A percentile compares a stretch with the other conserved stretches of the same genome.
Conservation (phyloP, 805 yeast genomes). For the Saturnispora quitensis region DNA sequence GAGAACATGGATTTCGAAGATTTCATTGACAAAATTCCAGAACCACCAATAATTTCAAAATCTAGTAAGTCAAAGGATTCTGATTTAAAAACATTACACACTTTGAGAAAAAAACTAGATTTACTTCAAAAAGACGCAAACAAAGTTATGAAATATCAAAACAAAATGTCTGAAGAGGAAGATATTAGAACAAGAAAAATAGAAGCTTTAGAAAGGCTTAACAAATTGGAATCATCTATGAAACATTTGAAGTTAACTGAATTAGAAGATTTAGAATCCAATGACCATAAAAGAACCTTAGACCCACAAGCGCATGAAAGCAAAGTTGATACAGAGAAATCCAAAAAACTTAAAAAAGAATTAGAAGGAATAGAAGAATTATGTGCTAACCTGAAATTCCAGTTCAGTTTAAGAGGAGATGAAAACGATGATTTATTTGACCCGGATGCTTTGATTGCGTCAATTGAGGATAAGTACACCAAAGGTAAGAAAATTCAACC, state of each 20-base stretch:
- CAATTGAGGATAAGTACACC: slow-evolving; percentile 23
- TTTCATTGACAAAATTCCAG: slow-evolving; percentile 14
- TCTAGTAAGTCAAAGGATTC: slow-evolving; percentile 27
- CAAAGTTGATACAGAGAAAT: slow-evolving; percentile 12
- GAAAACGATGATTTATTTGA: slow-evolving; percentile 12
- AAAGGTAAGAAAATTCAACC: slow-evolving; percentile 22
- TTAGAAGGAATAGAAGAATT: slow-evolving; percentile 20
- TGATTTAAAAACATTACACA: slow-evolving; percentile 47
- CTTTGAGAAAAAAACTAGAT: slow-evolving; percentile 48
- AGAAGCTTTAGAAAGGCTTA: slow-evolving; percentile 62
- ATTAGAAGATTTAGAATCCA: slow-evolving; percentile 2
- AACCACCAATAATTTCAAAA: slow-evolving; percentile 2
- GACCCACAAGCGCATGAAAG: slow-evolving; percentile 20
- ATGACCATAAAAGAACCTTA: slow-evolving; percentile 16
- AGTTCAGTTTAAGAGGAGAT: slow-evolving; percentile 20
- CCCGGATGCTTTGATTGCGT: slow-evolving; percentile 18
- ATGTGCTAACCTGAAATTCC: slow-evolving; percentile 21
- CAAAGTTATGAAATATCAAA: slow-evolving; percentile 61
- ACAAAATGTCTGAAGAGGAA: slow-evolving; percentile 38
- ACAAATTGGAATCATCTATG: slow-evolving; percentile 48
- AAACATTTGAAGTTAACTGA: slow-evolving; percentile 17
- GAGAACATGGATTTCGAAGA: slow-evolving; percentile 80
- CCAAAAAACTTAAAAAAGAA: slow-evolving; percentile 17
- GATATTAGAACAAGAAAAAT: slow-evolving; percentile 49
- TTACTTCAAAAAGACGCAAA: slow-evolving; percentile 66